Evolutionary conservation across 805 yeast genomes (phyloP), one percentile per base, ranked within the genome.

Genomic region (Lipomyces mesembrius): DNA sequence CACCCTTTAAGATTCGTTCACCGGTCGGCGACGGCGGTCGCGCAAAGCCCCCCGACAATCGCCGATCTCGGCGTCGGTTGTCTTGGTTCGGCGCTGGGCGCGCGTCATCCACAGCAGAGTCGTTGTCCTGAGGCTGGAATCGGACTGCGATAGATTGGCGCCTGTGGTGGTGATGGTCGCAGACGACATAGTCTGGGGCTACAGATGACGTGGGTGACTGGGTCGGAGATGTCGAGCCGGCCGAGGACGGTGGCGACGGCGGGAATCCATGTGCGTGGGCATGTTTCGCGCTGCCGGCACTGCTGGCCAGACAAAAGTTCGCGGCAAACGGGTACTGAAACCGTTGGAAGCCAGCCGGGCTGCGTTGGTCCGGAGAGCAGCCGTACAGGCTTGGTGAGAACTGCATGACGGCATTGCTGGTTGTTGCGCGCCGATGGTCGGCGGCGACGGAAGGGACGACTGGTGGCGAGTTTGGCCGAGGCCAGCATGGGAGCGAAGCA

Each of bases 1-100:
- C 79, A 20, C 80, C 80, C 62, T 76, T 75, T 51, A 77, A 72
- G 56, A 77, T 76, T 32, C 75, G 72, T 69, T 77, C 79, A 29
- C 77, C 78, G 34, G 76, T 74, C 2, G 77, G 76, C 37, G 77
- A 72, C 7, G 79, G 77, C 43, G 74, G 76, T 53, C 79, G 62
- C 25, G 71, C 65, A 46, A 75, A 67, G 2, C 57, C 63, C n/a
- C 68, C 68, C 37, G 63, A 57, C 20, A 67, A 55, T 12, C 66
- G 63, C 8, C 68, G 60, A 12, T 39, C 61, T 17, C 52, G 56
- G 53, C 34, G 57, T 32, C 37, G 29, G 34, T 8, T 11, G 34
- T 52, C 55, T 14, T 52, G 17, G n/a, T 11, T 60, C n/a, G 32
- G 35, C 54, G 60, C 69, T 54, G 60, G 67, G 32, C 59, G 60